These are phyloP conservation scores for Trichocladium antarcticum DNA, from an alignment of 495 filamentous ascomycete genomes.

Conservation along the genomic window DNA sequence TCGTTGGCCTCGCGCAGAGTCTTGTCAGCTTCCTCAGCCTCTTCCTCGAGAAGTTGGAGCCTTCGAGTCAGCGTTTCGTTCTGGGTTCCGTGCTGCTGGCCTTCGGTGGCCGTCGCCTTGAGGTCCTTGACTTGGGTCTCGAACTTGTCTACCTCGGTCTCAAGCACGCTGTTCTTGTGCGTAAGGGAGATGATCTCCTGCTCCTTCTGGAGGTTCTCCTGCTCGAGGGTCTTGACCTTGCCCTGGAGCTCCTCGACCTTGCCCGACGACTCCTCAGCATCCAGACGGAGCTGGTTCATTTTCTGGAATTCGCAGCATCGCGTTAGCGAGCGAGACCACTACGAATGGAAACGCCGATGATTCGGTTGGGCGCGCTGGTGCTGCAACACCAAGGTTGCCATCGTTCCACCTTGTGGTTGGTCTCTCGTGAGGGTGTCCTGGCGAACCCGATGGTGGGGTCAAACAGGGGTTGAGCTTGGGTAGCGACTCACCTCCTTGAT, in stretches of 20 bases:
- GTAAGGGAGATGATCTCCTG: conserved; percentile 92
- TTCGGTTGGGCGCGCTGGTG: neutral
- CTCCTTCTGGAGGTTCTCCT: conserved; percentile 91
- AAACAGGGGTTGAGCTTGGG: conserved; percentile 23
- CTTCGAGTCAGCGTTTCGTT: conserved; percentile 82
- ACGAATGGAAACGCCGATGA: neutral
- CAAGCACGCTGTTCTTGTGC: conserved; percentile 85
- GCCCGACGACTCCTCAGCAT: conserved; percentile 69
- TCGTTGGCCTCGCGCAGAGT: conserved; percentile 93
- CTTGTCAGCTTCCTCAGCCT: conserved; percentile 90
- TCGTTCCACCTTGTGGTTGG: neutral
- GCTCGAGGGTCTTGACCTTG: conserved; percentile 81
- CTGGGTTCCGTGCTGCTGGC: conserved; percentile 63
- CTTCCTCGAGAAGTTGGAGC: conserved; percentile 91
- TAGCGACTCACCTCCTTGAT: conserved; percentile 67
- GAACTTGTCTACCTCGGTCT: conserved; percentile 80
- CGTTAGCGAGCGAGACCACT: conserved; percentile 17
- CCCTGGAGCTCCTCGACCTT: conserved; percentile 77
- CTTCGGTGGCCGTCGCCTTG: conserved; percentile 66
- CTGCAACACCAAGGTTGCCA: conserved; percentile 2
- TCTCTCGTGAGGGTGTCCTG: conserved; percentile 3
- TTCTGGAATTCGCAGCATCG: conserved; percentile 44
- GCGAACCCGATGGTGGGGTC: conserved; percentile 33
- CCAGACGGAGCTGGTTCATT: conserved; percentile 84
- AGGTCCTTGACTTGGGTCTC: conserved; percentile 63